Evolutionary conservation across 768 basidiomycete genomes (phyloP), one percentile per base, ranked within the genome.

Genomic region (Ramaria rubella): DNA sequence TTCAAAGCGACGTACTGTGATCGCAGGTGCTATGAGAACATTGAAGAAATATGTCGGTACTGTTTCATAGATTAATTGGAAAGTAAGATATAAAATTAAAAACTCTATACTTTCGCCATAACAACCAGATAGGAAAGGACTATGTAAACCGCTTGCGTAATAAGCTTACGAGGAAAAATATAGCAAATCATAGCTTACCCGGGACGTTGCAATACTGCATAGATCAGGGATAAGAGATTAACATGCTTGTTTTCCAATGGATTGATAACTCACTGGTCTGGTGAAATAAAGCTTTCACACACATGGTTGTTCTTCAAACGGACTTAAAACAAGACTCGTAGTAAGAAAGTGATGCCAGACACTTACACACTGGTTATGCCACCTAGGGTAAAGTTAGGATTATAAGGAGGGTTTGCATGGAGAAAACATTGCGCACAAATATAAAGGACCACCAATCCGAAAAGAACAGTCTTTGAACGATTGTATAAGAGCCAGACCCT

Each of bases 401-500:
- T n/a, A 42, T 17, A 42, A n/a, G 17, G n/a, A 42, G 2, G 2
- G 40, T 21, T 6, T 21, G 17, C 31, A 15, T 24, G 38, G 4
- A 4, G 21, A 54, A 26, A n/a, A 43, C 4, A 2, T n/a, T n/a
- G 30, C 52, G 4, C 27, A 54, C 52, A 44, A 1, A 44, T 21
- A 15, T 54, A 54, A 24, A 54, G 36, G 19, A 30, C 3, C 8
- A 11, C 19, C 27, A 54, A 44, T 23, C 52, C 31, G 19, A 40
- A 54, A 54, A 54, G 38, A 21, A 54, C 42, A 24, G 19, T 19
- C 11, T 21, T 23, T 44, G 52, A 54, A 36, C 52, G 52, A 43
- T 38, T 44, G 52, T 54, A 54, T 24, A 54, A 30, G n/a, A 54
- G 42, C 52, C 52, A 54, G 12, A 54, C 52, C 15, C 52, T 5